Evolutionary conservation across 345 rosid species (phyloP), one percentile per base, ranked within the genome.

Genomic region (Aquilaria sinensis): DNA sequence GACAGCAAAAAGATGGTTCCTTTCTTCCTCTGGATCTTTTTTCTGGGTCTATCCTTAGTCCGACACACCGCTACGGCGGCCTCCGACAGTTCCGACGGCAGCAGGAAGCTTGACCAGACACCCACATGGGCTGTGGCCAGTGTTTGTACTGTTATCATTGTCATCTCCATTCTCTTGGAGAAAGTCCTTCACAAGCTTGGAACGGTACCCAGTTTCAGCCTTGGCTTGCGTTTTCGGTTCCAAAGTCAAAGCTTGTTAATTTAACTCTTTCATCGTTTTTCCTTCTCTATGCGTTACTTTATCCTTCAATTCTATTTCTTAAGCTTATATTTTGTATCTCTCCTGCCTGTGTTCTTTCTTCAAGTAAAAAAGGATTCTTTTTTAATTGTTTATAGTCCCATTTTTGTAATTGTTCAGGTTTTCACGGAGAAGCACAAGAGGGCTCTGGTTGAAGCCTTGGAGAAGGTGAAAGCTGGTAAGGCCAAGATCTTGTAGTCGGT

Each of bases 51-150:
- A 43, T 55, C 49, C 69, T 9, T 31, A 46, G 15, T 60, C 68
- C 15, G 76, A 56, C 14, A 67, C 51, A 59, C 64, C 3, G 70
- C 54, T 8, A 74, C 69, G 67, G 74, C 78, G 47, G 37, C 37
- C 41, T 58, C 81, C 49, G 74, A 53, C 49, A 62, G 55, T 66
- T 43, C 63, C 51, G 65, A 13, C 6, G 69, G 30, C 59, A 57
- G 62, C 51, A 86, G 84, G 71, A 31, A 80, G 72, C 96, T 94
- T 61, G 76, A 77, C 65, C 87, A 83, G 67, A 94, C 97, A n/a
- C 85, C 99, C 0, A 94, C 99, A 48, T 94, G 99, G 99, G 99
- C 97, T 4, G 97, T 94, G 47, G 87, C 96, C 34, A 62, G 64
- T 31, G 89, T 94, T 43, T 90, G 90, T 58, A 75, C 97, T 52